phyloP scores from a whole-genome alignment of 2,329 filamentous ascomycete genomes.

The Colletotrichum orbiculare region DNA sequence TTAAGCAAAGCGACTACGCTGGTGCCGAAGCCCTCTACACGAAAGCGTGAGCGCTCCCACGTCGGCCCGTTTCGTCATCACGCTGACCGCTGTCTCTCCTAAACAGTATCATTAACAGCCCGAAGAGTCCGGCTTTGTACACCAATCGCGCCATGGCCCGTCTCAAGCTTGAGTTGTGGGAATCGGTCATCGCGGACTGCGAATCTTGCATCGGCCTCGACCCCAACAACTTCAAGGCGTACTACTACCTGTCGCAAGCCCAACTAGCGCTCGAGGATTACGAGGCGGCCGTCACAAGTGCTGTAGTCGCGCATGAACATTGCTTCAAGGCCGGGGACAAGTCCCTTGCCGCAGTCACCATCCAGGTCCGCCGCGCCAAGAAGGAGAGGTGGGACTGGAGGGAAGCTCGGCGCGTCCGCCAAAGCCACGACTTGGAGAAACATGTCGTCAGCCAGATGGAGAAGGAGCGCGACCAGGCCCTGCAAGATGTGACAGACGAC shows the following conservation, averaged over 20 bases:
- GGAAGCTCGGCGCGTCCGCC: slow-evolving; percentile 71
- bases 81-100: slow-evolving; percentile 1
- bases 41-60: slow-evolving; percentile 65
- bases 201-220: slow-evolving; percentile 77
- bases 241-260: slow-evolving; percentile 86
- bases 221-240: slow-evolving; percentile 79
- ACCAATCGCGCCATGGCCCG: slow-evolving; percentile 90
- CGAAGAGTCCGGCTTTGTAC: slow-evolving; percentile 81
- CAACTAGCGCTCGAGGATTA: slow-evolving; percentile 79
- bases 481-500: slow-evolving; percentile 54
- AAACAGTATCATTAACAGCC: slow-evolving; percentile 78
- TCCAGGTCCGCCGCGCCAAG: slow-evolving; percentile 81
- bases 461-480: slow-evolving; percentile 55
- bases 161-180: slow-evolving; percentile 78
- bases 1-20: slow-evolving; percentile 71
- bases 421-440: slow-evolving; percentile 67
- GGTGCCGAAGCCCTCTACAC: slow-evolving; percentile 78
- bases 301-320: slow-evolving; percentile 77
- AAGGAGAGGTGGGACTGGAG: slow-evolving; percentile 85
- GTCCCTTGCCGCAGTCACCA: slow-evolving; percentile 77
- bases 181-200: slow-evolving; percentile 82
- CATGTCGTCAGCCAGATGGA: slow-evolving; percentile 67
- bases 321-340: slow-evolving; percentile 73
- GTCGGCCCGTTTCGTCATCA: not conserved
- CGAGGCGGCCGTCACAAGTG: slow-evolving; percentile 77